Conservation (phyloP, 371 early-diverging fungal species). For the Mortierella sp. region DNA sequence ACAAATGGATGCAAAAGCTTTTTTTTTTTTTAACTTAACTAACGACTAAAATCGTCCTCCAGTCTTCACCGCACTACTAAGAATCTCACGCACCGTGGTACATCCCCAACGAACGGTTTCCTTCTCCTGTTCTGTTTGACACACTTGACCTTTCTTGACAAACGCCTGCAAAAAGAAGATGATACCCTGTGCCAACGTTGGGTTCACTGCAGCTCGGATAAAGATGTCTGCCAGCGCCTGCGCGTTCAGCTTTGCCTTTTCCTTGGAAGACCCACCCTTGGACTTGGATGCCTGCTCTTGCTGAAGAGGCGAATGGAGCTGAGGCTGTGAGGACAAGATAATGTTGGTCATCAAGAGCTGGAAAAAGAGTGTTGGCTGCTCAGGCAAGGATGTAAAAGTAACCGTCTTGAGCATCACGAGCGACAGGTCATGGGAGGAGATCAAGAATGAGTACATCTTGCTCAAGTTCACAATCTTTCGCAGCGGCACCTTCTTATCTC, state of each 20-base stretch:
- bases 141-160: conserved; percentile 58
- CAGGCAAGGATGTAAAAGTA: conserved; percentile 75
- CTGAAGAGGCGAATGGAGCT: conserved; percentile 26
- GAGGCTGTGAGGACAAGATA: conserved; percentile 44
- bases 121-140: conserved; percentile 59
- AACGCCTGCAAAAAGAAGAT: conserved; percentile 78
- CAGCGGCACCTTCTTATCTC: conserved; percentile 58
- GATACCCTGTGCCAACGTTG: conserved; percentile 77
- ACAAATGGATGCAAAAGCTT: too few species aligned
- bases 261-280: conserved; percentile 22
- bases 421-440: conserved; percentile 69
- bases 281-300: conserved; percentile 10
- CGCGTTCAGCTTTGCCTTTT: conserved; percentile 53
- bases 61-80: conserved; percentile 56
- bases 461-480: conserved; percentile 77
- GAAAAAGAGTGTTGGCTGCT: conserved; percentile 72
- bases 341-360: conserved; percentile 70
- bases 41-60: conserved; percentile 43
- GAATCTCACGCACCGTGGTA: conserved; percentile 68
- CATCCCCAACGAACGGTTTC: conserved; percentile 72
- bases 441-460: conserved; percentile 77
- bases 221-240: conserved; percentile 68
- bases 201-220: conserved; percentile 64
- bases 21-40: not conserved
- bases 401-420: conserved; percentile 76